Base-by-base conservation (phyloP, 2,329 filamentous ascomycete species). In the Aspergillus sp. region DNA sequence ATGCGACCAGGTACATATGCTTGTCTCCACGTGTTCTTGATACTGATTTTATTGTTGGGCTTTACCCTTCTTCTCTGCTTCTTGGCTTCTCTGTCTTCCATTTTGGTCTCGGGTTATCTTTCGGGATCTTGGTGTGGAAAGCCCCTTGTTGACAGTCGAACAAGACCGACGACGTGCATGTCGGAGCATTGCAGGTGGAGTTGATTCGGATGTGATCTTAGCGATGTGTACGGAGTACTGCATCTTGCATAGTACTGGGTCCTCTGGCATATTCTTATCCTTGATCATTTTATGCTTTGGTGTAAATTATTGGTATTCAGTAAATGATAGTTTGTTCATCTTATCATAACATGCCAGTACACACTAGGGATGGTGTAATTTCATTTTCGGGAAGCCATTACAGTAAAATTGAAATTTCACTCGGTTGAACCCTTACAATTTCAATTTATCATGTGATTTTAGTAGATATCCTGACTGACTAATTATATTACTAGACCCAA, bases 131-230 rank as follows among this genome's bases (percentile, higher is more conserved):
- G 25, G 47, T 47, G 21, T 39, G 39, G 41, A 45, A 41, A 43
- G 23, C 41, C 13, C 39, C 66, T 59, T 63, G 69, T 58, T 48
- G 38, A 23, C 32, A 25, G 15, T 39, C 23, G 55, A 41, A 23
- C 25, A 58, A 57, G 47, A 58, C 48, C 48, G 55, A 48, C 57
- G 50, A 53, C 45, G 50, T 38, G 57, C 57, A 48, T 55, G 50
- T 59, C 57, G 57, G 57, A 55, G 57, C 57, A 59, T 59, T 59
- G 52, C 57, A 36, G 57, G 57, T 48, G 57, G 57, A 59, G 57
- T 59, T 59, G 57, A 54, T 59, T 58, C 56, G 52, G 57, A 50
- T 54, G 45, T 53, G 53, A 47, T 55, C 53, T 55, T 55, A 59
- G 57, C 57, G 57, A 47, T 55, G 53, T 55, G 53, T 55, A 55